Conservation (phyloP, 139 green algal species). For the Closterium sp. region DNA sequence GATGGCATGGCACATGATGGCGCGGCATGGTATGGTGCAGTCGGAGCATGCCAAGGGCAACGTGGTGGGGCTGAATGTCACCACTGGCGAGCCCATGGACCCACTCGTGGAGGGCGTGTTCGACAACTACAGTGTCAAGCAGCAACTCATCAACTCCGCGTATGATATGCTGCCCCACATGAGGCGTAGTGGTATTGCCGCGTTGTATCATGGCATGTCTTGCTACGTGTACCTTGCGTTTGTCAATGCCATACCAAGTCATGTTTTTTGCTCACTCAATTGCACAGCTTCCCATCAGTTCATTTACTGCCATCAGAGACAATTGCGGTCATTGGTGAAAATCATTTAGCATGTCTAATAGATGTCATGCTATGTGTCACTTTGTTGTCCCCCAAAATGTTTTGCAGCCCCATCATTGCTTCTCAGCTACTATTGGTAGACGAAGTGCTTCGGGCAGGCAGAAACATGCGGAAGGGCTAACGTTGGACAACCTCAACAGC, state of each 20-base stretch:
- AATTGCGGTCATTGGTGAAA: too few species aligned
- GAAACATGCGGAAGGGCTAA: conserved; percentile 84
- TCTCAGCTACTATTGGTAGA: conserved; percentile 94
- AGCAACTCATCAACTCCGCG: conserved; percentile 89
- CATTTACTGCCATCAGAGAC: too few species aligned
- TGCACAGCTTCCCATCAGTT: too few species aligned
- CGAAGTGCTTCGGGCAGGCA: conserved; percentile 94
- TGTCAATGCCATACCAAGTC: background rate
- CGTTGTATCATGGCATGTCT: too few species aligned
- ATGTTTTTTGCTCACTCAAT: too few species aligned
- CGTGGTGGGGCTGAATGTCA: conserved; percentile 84
- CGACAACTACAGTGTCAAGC: conserved; percentile 97
- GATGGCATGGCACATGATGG: background rate
- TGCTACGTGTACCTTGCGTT: background rate
- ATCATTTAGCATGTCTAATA: too few species aligned
- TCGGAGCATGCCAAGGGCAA: conserved; percentile 78
- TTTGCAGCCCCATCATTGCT: conserved; percentile 78
- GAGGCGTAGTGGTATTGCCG: too few species aligned
- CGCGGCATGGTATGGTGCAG: conserved; percentile 11
- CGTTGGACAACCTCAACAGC: too few species aligned
- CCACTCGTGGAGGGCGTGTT: conserved; percentile 81
- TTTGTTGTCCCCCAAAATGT: background rate
- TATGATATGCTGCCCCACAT: conserved; percentile 14
- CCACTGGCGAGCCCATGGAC: conserved; percentile 87
- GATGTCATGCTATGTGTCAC: too few species aligned